phyloP scores from a whole-genome alignment of 1,284 basidiomycete species.

The Trichosporon ovoides region DNA sequence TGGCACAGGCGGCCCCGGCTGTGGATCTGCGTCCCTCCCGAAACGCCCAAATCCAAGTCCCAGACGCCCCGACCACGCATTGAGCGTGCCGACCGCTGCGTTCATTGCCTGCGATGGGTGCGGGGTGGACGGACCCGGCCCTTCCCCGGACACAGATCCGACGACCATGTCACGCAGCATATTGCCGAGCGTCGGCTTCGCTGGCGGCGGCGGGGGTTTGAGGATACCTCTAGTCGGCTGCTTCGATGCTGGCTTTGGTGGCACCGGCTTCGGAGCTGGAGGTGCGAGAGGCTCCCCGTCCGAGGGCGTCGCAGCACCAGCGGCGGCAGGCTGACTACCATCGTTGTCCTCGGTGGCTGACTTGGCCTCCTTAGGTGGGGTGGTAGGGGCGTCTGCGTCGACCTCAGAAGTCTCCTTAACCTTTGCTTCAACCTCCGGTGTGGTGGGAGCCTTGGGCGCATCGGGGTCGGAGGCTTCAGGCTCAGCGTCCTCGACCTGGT shows the following conservation, averaged over 20 bases:
- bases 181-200: constrained; percentile 44
- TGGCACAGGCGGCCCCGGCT: not conserved
- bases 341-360: not conserved
- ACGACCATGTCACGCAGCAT: constrained; percentile 43
- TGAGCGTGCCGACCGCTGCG: constrained; percentile 29
- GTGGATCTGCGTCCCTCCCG: constrained; percentile 12
- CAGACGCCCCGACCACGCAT: constrained; percentile 31
- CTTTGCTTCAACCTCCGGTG: too few species aligned
- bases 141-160: constrained; percentile 33
- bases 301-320: not conserved
- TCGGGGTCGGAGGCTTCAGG: not conserved
- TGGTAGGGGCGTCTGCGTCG: too few species aligned
- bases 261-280: not conserved
- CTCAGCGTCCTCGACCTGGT: not conserved
- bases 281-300: not conserved
- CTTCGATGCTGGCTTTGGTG: not conserved
- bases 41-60: constrained; percentile 32
- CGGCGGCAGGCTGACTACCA: not conserved
- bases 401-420: too few species aligned
- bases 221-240: constrained; percentile 44
- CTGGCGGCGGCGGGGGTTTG: constrained; percentile 47
- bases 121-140: constrained; percentile 13
- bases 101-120: constrained; percentile 15
- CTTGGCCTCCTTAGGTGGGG: not conserved
- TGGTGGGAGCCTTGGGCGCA: too few species aligned